Evolutionary conservation across 495 filamentous ascomycete genomes (phyloP), one percentile per base, ranked within the genome.

Genomic region (Tuber magnatum): DNA sequence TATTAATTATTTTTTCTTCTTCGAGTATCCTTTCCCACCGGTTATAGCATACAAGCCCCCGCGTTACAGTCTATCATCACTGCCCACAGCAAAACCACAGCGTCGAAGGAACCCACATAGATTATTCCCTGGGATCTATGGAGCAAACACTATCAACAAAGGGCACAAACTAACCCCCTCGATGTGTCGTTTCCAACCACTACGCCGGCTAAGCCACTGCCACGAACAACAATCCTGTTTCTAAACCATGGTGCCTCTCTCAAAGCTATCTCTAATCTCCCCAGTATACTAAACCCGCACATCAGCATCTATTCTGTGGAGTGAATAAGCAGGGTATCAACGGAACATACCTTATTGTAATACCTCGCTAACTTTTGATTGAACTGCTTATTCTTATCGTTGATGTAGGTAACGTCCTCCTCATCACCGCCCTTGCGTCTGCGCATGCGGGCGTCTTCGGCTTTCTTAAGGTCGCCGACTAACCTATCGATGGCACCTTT

Each of bases 311-410:
- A 65, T 32, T 20, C 40, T 20, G 18, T 4, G 24, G 24, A 7
- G n/a, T 4, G n/a, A 10, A 38, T 74, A 72, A 9, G 68, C 14
- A 71, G 28, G 2, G 3, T 32, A 14, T 32, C 3, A 28, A 10
- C 3, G 20, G 76, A 69, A 83, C 86, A 73, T 86, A 91, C 89
- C 88, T 97, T 97, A 86, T 98, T 94, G 84, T 99, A 99, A 84
- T 97, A 98, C 80, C 96, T 88, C 71, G 90, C 86, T 84, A 99
- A 84, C 85, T 98, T 98, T 86, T 95, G 91, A 88, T 99, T 99
- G 86, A 99, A 98, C 86, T 97, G 93, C 87, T 97, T 97, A 87
- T 97, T 97, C 91, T 98, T 97, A 84, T 97, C 93, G 84, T 99
- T 99, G 87, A 99, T 99, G 85, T 96, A 98, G 16, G 96, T 98